phyloP scores from a whole-genome alignment of 129 eudicot genomes.

The Deinandra increscens region DNA sequence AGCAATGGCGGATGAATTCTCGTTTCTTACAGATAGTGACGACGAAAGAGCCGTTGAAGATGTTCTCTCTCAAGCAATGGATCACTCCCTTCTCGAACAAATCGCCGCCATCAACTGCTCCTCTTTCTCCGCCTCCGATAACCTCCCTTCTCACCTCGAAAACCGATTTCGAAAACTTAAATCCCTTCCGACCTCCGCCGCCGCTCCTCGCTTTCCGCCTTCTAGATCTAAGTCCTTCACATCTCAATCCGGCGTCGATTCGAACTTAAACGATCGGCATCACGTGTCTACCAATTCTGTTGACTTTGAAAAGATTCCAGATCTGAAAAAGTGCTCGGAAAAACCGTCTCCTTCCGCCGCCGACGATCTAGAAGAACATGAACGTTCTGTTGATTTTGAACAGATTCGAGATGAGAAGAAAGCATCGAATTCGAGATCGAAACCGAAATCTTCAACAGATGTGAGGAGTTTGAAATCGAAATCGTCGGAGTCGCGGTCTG shows the following conservation, averaged over 20 bases:
- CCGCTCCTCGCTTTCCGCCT: slow-evolving; percentile 24
- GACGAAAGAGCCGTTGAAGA: slow-evolving; percentile 64
- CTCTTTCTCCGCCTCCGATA: slow-evolving; percentile 29
- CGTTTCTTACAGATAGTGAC: slow-evolving; percentile 59
- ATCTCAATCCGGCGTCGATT: no score
- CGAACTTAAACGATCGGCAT: slow-evolving; percentile 11
- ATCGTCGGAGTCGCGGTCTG: slow-evolving; percentile 33
- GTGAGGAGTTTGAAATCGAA: no score
- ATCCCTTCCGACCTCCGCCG: slow-evolving; percentile 33
- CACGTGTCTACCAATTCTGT: slow-evolving; percentile 18
- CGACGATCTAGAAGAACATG: background rate
- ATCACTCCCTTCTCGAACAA: no score
- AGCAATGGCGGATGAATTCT: slow-evolving; percentile 44
- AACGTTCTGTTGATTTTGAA: no score
- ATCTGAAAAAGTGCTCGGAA: slow-evolving; percentile 10
- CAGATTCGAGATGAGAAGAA: background rate
- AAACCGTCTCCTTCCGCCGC: slow-evolving; percentile 18
- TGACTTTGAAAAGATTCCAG: slow-evolving; percentile 26
- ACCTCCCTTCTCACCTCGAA: slow-evolving; percentile 55
- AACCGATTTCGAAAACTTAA: slow-evolving; percentile 53
- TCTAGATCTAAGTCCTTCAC: slow-evolving; percentile 28
- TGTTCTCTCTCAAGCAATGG: no score
- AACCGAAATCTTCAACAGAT: slow-evolving; percentile 28
- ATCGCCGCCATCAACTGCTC: slow-evolving; percentile 55
- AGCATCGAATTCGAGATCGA: slow-evolving; percentile 15